Conservation (phyloP, 2,329 filamentous ascomycete species). For the Fusarium chlamydosporum region DNA sequence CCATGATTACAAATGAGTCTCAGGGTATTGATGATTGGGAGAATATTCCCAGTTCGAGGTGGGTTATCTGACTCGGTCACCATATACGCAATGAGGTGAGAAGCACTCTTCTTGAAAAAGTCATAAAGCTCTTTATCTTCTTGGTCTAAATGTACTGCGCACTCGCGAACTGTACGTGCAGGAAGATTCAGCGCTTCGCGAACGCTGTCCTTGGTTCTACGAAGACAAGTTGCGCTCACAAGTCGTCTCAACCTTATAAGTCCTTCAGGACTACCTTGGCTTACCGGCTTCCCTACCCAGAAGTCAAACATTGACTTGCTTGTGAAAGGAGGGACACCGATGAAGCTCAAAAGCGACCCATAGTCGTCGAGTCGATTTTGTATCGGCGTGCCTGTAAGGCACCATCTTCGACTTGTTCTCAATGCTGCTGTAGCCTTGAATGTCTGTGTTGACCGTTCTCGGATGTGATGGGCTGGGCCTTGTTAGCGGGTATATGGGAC, state of each 20-base stretch:
- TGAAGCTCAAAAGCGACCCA: background rate
- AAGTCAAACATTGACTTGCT: background rate
- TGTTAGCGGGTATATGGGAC: background rate
- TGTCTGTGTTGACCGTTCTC: background rate
- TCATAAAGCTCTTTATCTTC: background rate
- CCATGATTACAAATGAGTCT: constrained; percentile 7
- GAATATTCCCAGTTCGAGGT: background rate
- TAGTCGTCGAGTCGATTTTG: background rate
- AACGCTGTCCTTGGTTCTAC: background rate
- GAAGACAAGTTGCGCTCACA: background rate
- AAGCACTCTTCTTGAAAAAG: background rate
- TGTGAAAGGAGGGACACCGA: background rate
- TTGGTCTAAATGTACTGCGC: background rate
- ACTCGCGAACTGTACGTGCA: background rate
- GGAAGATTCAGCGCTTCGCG: background rate
- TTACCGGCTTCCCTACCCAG: background rate
- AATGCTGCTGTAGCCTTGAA: background rate
- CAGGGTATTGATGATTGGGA: background rate
- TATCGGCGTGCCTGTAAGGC: background rate
- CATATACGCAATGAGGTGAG: background rate
- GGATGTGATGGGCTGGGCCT: background rate
- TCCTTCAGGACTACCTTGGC: accelerated
- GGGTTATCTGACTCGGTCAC: background rate
- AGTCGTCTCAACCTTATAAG: background rate
- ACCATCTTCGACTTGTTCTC: background rate